phyloP scores from a whole-genome alignment of 2,329 filamentous ascomycete genomes.

The Raffaelea ambrosiae region DNA sequence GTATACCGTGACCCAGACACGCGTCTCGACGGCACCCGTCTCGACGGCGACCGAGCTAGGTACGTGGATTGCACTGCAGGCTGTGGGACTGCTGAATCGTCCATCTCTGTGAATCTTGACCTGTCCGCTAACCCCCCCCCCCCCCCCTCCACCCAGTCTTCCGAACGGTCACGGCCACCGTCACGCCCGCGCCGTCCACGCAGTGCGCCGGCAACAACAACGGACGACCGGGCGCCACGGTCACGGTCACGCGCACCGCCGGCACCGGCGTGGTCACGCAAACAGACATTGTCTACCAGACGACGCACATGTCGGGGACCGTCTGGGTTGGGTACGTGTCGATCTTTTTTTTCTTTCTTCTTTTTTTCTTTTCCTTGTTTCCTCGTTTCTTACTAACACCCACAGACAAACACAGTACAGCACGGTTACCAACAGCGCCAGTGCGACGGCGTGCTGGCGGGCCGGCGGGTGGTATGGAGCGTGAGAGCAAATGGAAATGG shows the following conservation, averaged over 20 bases:
- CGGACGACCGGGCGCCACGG: constrained; percentile 17
- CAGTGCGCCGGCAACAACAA: constrained; percentile 19
- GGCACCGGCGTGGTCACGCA: constrained; percentile 21
- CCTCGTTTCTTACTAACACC: neutral
- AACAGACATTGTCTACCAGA: constrained; percentile 26
- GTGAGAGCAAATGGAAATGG: neutral
- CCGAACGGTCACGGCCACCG: constrained; percentile 19
- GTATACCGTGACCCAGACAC: constrained; percentile 25
- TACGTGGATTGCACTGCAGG: constrained; percentile 9
- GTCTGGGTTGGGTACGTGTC: constrained; percentile 26
- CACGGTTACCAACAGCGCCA: constrained; percentile 23
- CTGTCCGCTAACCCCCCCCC: too few relatives aligned
- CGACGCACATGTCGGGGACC: constrained; percentile 23
- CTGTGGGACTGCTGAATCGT: too few relatives aligned
- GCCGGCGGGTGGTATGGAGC: constrained; percentile 26
- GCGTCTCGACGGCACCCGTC: constrained; percentile 22
- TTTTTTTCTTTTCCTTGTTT: neutral
- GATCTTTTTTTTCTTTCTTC: neutral
- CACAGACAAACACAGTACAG: constrained; percentile 24
- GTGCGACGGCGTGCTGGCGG: constrained; percentile 26
- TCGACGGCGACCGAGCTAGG: constrained; percentile 24
- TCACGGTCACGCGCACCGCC: constrained; percentile 21
- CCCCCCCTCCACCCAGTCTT: too few relatives aligned
- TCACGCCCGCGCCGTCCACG: constrained; percentile 24
- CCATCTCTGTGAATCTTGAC: too few relatives aligned